phyloP scores from a whole-genome alignment of 768 basidiomycete species.

The Leucosporidium creatinivorum region DNA sequence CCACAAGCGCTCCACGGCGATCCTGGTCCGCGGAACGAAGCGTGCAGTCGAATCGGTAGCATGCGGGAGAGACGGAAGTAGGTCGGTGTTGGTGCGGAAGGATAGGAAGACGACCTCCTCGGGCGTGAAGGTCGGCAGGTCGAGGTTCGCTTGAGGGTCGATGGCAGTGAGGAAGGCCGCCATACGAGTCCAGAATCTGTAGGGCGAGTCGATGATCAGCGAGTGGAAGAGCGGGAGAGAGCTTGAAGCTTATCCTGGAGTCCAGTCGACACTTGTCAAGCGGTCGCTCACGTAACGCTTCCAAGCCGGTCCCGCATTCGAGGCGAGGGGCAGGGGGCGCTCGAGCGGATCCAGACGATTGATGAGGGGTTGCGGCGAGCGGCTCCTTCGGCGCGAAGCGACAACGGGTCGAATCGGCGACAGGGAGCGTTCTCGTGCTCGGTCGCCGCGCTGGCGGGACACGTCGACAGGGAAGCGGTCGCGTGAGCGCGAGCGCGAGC shows the following conservation, averaged over 20 bases:
- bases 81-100: background rate
- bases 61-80: background rate
- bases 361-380: too few relatives aligned
- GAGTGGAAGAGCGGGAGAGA: background rate
- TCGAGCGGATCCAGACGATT: too few relatives aligned
- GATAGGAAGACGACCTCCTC: background rate
- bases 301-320: background rate
- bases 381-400: too few relatives aligned
- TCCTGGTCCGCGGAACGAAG: background rate
- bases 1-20: background rate
- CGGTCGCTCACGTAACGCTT: background rate
- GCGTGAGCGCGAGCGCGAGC: too few relatives aligned
- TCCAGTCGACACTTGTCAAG: background rate
- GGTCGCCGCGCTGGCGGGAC: too few relatives aligned
- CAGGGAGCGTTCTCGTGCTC: too few relatives aligned
- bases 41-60: background rate
- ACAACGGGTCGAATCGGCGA: too few relatives aligned
- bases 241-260: background rate
- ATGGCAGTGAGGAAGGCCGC: background rate
- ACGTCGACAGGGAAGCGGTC: too few relatives aligned
- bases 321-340: background rate
- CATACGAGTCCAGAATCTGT: background rate
- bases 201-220: background rate
- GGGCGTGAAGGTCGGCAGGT: background rate
- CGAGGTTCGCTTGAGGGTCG: background rate